phyloP scores from a whole-genome alignment of 1,284 basidiomycete species.

The Cryptococcus depauperatus region DNA sequence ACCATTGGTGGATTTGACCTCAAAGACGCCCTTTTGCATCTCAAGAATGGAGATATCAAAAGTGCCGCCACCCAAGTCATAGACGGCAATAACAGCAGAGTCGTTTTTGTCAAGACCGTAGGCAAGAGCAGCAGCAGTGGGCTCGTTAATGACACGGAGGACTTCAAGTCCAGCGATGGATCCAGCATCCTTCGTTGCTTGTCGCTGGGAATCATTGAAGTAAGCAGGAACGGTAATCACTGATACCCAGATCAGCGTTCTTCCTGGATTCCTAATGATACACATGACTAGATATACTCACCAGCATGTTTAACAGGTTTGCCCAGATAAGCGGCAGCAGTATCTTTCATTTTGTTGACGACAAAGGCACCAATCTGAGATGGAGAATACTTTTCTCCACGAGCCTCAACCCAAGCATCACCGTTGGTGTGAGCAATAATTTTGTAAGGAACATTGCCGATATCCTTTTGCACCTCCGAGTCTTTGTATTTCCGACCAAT shows the following conservation, averaged over 20 bases:
- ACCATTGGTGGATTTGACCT: slow-evolving; percentile 98
- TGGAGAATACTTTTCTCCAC: slow-evolving; percentile 54
- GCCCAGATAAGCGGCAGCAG: slow-evolving; percentile 83
- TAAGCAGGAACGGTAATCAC: slow-evolving; percentile 96
- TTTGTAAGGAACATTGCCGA: slow-evolving; percentile 61
- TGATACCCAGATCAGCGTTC: slow-evolving; percentile 53
- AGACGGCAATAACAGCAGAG: slow-evolving; percentile 86
- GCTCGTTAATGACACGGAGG: slow-evolving; percentile 97
- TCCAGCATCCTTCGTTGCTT: slow-evolving; percentile 95
- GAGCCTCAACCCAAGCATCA: slow-evolving; percentile 65
- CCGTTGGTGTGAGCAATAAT: slow-evolving; percentile 58
- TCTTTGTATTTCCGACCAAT: slow-evolving; percentile 92
- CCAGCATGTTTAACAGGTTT: slow-evolving; percentile 82
- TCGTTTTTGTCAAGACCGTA: slow-evolving; percentile 82
- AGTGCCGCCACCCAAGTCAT: slow-evolving; percentile 89
- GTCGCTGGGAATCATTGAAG: slow-evolving; percentile 97
- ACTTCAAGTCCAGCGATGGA: slow-evolving; percentile 95
- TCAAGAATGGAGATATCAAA: slow-evolving; percentile 98
- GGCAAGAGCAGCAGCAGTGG: slow-evolving; percentile 92
- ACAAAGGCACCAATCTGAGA: slow-evolving; percentile 67
- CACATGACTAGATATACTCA: slow-evolving; percentile 24
- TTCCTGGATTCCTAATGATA: background rate
- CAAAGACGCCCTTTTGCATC: slow-evolving; percentile 99
- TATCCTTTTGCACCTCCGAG: slow-evolving; percentile 85
- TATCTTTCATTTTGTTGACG: slow-evolving; percentile 91